These are phyloP conservation scores for Eucalyptus curtisii DNA, from an alignment of 345 rosid species.

Conservation along the genomic window DNA sequence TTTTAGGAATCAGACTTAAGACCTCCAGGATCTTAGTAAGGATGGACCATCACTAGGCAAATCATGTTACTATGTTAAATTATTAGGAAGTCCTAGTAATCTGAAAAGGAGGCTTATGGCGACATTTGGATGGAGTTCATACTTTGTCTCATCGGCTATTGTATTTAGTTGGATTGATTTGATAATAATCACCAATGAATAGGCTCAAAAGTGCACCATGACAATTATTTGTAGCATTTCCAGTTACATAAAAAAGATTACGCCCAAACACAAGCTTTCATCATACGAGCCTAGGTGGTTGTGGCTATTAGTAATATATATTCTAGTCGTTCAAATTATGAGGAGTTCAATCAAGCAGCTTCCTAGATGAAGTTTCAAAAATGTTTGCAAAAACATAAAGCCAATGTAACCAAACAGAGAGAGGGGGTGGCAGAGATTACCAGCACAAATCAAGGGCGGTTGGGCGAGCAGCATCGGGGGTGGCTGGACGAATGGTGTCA, in stretches of 20 bases:
- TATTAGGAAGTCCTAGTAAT: background rate
- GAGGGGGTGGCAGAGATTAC: too few relatives aligned
- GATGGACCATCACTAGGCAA: background rate
- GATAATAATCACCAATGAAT: background rate
- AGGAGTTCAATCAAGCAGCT: background rate
- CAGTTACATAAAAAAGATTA: background rate
- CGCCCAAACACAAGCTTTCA: background rate
- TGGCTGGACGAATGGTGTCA: accelerated
- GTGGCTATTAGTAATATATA: background rate
- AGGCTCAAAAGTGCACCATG: background rate
- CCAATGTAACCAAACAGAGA: too few relatives aligned
- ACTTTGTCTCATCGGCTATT: background rate
- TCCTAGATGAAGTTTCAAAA: background rate
- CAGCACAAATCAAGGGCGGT: too few relatives aligned
- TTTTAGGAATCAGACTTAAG: background rate
- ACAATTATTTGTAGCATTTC: background rate
- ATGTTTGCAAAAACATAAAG: background rate
- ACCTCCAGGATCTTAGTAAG: background rate
- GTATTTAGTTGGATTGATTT: background rate
- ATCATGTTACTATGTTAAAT: background rate
- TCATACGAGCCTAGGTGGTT: background rate
- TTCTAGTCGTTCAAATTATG: background rate
- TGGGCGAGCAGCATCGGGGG: too few relatives aligned
- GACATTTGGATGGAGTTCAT: background rate
- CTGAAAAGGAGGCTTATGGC: background rate